phyloP scores from a whole-genome alignment of 352 stramenopile species.

The Blastocystis sp. region DNA sequence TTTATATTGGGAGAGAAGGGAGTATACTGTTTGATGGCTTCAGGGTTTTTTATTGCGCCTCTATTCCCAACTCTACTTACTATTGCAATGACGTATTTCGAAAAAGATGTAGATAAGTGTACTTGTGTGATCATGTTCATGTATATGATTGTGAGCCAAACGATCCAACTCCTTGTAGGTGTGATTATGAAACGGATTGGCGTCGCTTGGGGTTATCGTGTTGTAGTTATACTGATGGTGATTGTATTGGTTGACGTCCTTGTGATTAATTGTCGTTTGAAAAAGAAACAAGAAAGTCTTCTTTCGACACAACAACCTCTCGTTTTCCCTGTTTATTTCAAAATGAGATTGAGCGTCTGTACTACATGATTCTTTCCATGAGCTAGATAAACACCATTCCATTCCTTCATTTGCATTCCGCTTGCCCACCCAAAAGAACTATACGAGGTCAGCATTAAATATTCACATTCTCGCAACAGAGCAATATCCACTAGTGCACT shows the following conservation, averaged over 20 bases:
- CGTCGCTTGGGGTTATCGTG: conserved; percentile 49
- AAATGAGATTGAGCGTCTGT: neutral
- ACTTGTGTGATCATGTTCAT: conserved; percentile 59
- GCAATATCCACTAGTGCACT: neutral
- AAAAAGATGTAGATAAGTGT: conserved; percentile 33
- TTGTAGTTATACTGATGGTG: conserved; percentile 25
- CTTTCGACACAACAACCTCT: conserved; percentile 3
- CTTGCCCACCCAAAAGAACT: neutral
- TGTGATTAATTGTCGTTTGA: neutral
- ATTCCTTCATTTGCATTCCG: neutral
- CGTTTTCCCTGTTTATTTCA: neutral
- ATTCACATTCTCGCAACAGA: neutral
- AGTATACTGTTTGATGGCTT: neutral
- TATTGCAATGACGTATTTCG: conserved; percentile 56
- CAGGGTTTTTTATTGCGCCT: conserved; percentile 30
- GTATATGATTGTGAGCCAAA: conserved; percentile 41
- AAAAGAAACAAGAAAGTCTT: conserved; percentile 25
- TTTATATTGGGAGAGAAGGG: conserved; percentile 46
- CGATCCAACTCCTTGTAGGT: conserved; percentile 41
- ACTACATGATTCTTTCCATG: too few relatives aligned
- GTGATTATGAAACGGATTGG: conserved; percentile 26
- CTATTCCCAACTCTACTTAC: conserved; percentile 50
- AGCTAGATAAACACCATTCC: neutral
- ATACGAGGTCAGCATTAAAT: neutral
- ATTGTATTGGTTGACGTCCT: conserved; percentile 3